Evolutionary conservation across 2,329 filamentous ascomycete genomes (phyloP), one percentile per base, ranked within the genome.

Genomic region (Sporothrix variecibatus): DNA sequence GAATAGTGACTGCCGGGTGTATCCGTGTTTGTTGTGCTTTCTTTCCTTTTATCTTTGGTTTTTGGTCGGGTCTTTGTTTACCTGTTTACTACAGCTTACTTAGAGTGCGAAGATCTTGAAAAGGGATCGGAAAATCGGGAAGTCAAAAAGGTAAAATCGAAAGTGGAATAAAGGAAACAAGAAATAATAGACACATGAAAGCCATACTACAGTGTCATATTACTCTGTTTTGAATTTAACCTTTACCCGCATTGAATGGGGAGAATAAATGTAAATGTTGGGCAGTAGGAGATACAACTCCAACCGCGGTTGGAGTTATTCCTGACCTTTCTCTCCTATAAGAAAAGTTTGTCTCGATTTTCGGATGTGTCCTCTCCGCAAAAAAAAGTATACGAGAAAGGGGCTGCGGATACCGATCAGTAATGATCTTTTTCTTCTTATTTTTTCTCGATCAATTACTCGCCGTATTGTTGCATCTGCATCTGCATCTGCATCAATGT

Each of bases 51-150:
- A 9, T 26, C 23, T 23, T n/a, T 20, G 11, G 34, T 20, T 15
- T 43, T n/a, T 56, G 2, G 12, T 49, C 2, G 12, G 1, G 40
- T 5, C 9, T n/a, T 43, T 58, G 43, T 53, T 62, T 62, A 62
- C 53, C 23, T 62, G 58, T 62, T 62, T 62, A 20, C n/a, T n/a
- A n/a, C n/a, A n/a, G n/a, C n/a, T n/a, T n/a, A n/a, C n/a, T n/a
- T n/a, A n/a, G n/a, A n/a, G n/a, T n/a, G 58, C 28, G 28, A 28
- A 34, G 28, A 31, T 8, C 26, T 9, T 15, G 20, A 9, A 62
- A 34, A 62, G 58, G 31, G 28, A 2, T 71, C 68, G 68, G 68
- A 60, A 43, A 46, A 58, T 31, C 68, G 68, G 68, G 51, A 60
- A 58, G 7, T 31, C 43, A n/a, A 69, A 38, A 31, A 68, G 38